phyloP scores from a whole-genome alignment of 2,329 filamentous ascomycete species.

The Coniella lustricola region DNA sequence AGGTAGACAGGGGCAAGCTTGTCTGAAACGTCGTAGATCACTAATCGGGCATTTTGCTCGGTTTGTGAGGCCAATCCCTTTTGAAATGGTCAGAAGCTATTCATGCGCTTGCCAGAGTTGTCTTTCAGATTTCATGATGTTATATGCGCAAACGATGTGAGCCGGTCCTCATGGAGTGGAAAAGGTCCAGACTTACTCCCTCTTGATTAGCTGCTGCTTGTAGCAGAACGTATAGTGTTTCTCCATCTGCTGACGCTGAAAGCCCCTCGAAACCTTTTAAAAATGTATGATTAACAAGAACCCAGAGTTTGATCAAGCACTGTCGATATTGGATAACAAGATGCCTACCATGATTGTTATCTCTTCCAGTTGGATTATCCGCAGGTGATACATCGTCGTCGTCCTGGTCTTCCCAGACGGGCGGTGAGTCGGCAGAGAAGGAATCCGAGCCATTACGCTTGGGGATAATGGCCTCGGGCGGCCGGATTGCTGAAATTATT shows the following conservation, averaged over 20 bases:
- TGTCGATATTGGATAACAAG: too few relatives aligned
- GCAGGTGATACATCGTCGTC: conserved; percentile 42
- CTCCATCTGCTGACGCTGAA: conserved; percentile 55
- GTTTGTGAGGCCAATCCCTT: conserved; percentile 7
- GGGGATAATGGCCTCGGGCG: conserved; percentile 58
- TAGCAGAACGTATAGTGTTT: conserved; percentile 56
- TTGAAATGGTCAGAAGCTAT: not conserved
- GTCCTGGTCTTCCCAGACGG: conserved; percentile 29
- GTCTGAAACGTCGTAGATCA: conserved; percentile 46
- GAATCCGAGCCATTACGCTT: conserved; percentile 49
- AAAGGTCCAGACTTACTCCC: conserved; percentile 29
- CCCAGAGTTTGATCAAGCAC: too few relatives aligned
- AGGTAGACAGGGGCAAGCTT: conserved; percentile 37
- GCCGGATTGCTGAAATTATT: conserved; percentile 57
- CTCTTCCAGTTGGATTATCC: conserved; percentile 52
- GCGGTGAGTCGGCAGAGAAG: conserved; percentile 44
- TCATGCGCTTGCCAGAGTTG: not conserved
- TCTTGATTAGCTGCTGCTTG: conserved; percentile 60
- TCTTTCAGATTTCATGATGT: too few relatives aligned
- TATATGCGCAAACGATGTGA: not conserved
- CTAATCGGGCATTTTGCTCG: conserved; percentile 47
- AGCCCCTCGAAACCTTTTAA: conserved; percentile 56
- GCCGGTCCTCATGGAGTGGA: too few relatives aligned
- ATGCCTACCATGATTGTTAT: conserved; percentile 53
- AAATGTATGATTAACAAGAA: too few relatives aligned